Conservation (phyloP, 345 rosid species). For the Carallia pectinifolia region DNA sequence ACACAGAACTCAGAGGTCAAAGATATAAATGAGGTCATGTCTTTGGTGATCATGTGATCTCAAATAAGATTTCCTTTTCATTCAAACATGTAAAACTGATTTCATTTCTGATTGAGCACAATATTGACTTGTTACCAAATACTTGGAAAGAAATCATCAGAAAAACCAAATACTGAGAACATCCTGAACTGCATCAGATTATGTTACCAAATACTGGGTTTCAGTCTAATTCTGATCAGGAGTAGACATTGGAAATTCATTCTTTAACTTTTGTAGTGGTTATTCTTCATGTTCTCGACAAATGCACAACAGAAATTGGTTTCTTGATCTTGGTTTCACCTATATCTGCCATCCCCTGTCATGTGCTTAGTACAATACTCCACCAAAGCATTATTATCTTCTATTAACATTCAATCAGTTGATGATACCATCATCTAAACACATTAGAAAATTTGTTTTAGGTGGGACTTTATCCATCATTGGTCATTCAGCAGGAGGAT, state of each 20-base stretch:
- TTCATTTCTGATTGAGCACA: too few relatives aligned
- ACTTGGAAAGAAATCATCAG: too few relatives aligned
- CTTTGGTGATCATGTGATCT: too few relatives aligned
- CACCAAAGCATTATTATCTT: neutral
- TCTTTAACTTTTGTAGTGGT: neutral
- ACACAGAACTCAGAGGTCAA: too few relatives aligned
- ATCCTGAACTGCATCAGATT: too few relatives aligned
- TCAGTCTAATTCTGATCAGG: too few relatives aligned
- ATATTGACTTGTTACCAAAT: too few relatives aligned
- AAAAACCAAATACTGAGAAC: too few relatives aligned
- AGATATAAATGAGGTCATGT: too few relatives aligned
- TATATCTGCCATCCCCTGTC: neutral
- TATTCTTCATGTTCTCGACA: neutral
- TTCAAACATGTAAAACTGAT: too few relatives aligned
- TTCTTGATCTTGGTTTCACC: neutral
- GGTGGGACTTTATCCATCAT: constrained; percentile 68
- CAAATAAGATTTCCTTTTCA: too few relatives aligned
- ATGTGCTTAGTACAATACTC: neutral
- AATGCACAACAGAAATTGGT: neutral
- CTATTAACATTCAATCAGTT: neutral
- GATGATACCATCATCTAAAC: neutral
- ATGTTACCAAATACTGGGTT: too few relatives aligned
- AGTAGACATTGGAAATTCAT: neutral
- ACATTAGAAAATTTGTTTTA: constrained; percentile 21
- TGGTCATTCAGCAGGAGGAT: constrained; percentile 97